Evolutionary conservation across 73 alveolate species (phyloP).

Genomic region (Blepharisma japonicum): DNA sequence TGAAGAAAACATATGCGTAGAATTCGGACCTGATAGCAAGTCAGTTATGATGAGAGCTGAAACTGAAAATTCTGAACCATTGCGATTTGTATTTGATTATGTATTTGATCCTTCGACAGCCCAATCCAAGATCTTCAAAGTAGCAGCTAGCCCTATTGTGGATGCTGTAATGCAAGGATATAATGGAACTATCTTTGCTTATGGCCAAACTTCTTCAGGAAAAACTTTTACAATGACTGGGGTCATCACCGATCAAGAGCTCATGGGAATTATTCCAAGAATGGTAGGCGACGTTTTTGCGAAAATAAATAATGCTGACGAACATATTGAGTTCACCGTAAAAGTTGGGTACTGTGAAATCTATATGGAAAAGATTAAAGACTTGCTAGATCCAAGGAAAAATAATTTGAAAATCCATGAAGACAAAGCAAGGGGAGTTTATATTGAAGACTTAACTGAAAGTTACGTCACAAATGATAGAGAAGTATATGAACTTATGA

Average conservation of each 20-base stretch:
- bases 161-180: constrained; percentile 35
- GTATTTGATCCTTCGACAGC: constrained; percentile 65
- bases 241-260: constrained; percentile 15
- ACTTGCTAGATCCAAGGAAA: constrained; percentile 64
- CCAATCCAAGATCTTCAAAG: not conserved
- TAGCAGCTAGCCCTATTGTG: constrained; percentile 21
- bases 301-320: constrained; percentile 59
- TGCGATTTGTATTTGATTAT: constrained; percentile 82
- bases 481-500: constrained; percentile 66
- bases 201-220: constrained; percentile 54
- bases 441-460: constrained; percentile 79
- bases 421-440: constrained; percentile 73
- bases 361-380: constrained; percentile 88
- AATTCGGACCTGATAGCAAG: constrained; percentile 49
- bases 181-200: constrained; percentile 48
- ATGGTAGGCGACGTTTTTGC: constrained; percentile 76
- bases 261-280: constrained; percentile 83
- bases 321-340: constrained; percentile 59
- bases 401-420: constrained; percentile 70
- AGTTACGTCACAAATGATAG: constrained; percentile 50
- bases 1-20: constrained; percentile 44
- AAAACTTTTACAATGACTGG: constrained; percentile 53
- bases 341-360: constrained; percentile 80
- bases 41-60: constrained; percentile 35
- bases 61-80: constrained; percentile 36